Percentiles rank a stretch among this genome's conserved stretches.
phyloP scores from a whole-genome alignment of 371 early-diverging fungal genomes.

The Rhizopus stolonifer region DNA sequence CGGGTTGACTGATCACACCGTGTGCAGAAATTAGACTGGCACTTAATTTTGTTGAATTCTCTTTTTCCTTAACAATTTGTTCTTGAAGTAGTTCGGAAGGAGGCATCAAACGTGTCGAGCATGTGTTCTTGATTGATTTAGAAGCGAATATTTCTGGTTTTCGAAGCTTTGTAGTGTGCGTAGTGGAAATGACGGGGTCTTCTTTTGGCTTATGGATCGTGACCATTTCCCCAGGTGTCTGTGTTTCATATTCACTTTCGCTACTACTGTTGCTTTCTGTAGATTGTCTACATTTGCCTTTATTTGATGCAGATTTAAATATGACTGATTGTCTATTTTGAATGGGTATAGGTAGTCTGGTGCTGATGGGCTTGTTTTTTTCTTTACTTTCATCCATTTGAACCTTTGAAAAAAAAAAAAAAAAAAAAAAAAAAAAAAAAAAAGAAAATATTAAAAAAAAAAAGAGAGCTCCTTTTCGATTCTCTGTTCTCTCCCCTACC shows the following conservation, averaged over 20 bases:
- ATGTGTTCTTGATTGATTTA: conserved; percentile 7
- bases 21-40: conserved; percentile 30
- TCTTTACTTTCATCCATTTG: not conserved
- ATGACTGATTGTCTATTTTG: not conserved
- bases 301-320: conserved; percentile 3
- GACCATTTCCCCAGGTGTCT: not conserved
- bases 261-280: not conserved
- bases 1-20: conserved; percentile 27
- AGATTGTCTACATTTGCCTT: not conserved
- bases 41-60: conserved; percentile 15
- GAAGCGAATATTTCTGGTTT: conserved; percentile 22
- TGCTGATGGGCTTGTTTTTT: not conserved
- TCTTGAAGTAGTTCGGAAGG: conserved; percentile 27
- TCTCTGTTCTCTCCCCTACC: not conserved
- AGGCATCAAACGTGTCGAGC: conserved; percentile 8
- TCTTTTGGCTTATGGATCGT: not conserved
- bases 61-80: conserved; percentile 25
- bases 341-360: not conserved
- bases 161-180: conserved; percentile 16
- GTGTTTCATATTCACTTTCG: not conserved
- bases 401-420: not conserved
- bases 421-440: not conserved
- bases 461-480: not conserved
- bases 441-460: not conserved
- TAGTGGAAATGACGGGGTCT: no score